Evolutionary conservation across 2,329 filamentous ascomycete species (phyloP), one percentile per base, ranked within the genome.

Genomic region (Colletotrichum costaricense): DNA sequence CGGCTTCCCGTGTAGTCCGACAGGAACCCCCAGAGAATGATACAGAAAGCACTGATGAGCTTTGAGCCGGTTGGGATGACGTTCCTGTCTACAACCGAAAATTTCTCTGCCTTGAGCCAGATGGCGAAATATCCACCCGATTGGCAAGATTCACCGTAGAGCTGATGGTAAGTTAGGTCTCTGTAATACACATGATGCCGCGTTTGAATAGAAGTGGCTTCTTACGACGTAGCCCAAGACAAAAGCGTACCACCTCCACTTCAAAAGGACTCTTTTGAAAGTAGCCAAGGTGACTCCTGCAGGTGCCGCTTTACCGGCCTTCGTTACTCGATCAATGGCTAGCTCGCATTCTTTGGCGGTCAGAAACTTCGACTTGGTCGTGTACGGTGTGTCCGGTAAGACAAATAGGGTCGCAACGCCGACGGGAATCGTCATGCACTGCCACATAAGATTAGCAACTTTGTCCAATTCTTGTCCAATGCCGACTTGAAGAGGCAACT

Each of bases 41-140:
- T 56, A 54, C 73, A 76, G 55, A 72, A 67, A 16, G 67, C 73
- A 46, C 62, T 74, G 42, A 79, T 78, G 30, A 78, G 65, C 46
- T 65, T 75, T 9, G 78, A 76, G 6, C 77, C 77, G 1, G 78
- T 76, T 1, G 77, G 77, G 16, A 78, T 78, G 9, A 79, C 30
- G 14, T 77, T 78, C 3, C 75, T 57, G 46, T 77, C 68, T 8
- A 75, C 72, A 5, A 79, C 78, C 0, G 78, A 78, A 67, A 76
- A 78, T 14, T 76, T 69, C 52, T 77, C 76, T 1, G 75, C 70
- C 67, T 76, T 78, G 60, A 78, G 75, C 77, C 77, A 78, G 58
- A 78, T 78, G 35, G 72, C 77, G 60, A 78, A 78, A 56, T 71
- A 71, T 4, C 68, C 63, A 14, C 56, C 56, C 2, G 68, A 46